Evolutionary conservation across 164 flowering plant species (phyloP).

Genomic region (Tetrastigma voinierianum): DNA sequence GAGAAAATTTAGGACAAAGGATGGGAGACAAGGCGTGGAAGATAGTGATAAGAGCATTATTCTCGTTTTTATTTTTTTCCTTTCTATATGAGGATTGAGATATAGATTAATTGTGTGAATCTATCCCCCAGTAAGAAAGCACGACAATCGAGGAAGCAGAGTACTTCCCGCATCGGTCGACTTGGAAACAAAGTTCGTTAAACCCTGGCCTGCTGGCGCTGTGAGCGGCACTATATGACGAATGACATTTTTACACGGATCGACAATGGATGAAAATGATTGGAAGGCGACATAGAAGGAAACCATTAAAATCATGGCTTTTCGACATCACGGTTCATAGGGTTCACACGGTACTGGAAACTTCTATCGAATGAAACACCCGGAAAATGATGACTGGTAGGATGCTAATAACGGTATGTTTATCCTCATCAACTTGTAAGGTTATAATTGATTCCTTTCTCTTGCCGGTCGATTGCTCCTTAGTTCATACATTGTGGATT

Average conservation of each 20-base stretch:
- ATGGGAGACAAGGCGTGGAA: too few relatives aligned
- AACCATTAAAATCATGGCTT: conserved; percentile 19
- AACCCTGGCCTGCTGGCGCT: conserved; percentile 8
- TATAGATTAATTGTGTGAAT: conserved; percentile 4
- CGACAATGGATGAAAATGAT: conserved; percentile 14
- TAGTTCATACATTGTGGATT: background rate
- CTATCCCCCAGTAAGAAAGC: conserved; percentile 8
- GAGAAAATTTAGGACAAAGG: too few relatives aligned
- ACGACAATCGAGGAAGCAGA: conserved; percentile 15
- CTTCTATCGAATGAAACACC: conserved; percentile 6
- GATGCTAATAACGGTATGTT: conserved; percentile 15
- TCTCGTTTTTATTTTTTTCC: too few relatives aligned
- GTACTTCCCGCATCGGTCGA: conserved; percentile 10
- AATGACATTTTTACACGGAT: conserved; percentile 6
- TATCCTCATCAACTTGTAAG: conserved; percentile 16
- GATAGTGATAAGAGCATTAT: too few relatives aligned
- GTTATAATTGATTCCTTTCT: conserved; percentile 10
- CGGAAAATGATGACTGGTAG: conserved; percentile 11
- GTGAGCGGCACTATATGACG: background rate
- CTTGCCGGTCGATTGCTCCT: background rate
- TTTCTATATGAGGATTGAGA: background rate
- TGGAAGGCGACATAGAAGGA: conserved; percentile 18
- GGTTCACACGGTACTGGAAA: background rate
- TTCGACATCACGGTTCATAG: background rate
- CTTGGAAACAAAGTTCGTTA: background rate